phyloP scores from a whole-genome alignment of 2,329 filamentous ascomycete species.

The Alternaria gansuensis region DNA sequence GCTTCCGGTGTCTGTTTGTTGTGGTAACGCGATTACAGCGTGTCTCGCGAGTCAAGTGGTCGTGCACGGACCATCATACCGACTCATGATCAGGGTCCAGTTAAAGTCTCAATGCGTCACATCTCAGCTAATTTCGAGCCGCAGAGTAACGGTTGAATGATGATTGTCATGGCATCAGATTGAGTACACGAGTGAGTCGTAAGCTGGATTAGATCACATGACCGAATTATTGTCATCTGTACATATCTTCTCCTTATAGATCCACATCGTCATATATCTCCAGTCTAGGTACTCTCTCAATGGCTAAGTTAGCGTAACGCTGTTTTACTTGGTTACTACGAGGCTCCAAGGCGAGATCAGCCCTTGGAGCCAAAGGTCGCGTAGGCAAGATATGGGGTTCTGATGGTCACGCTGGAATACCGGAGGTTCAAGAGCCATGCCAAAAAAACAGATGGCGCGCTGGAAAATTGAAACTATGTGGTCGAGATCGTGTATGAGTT shows the following conservation, averaged over 20 bases:
- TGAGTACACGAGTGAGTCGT: neutral
- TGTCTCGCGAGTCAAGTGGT: constrained; percentile 14
- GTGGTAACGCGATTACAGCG: constrained; percentile 26
- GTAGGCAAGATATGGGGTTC: too few relatives aligned
- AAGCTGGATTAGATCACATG: neutral
- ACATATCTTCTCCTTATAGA: neutral
- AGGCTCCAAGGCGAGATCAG: too few relatives aligned
- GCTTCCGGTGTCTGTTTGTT: constrained; percentile 32
- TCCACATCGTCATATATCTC: too few relatives aligned
- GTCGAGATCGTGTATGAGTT: neutral
- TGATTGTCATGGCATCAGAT: neutral
- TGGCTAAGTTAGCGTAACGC: too few relatives aligned
- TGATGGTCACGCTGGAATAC: neutral
- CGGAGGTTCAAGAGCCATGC: neutral
- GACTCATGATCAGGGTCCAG: neutral
- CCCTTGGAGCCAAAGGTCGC: too few relatives aligned
- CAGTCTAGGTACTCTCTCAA: too few relatives aligned
- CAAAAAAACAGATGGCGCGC: neutral
- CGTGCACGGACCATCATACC: constrained; percentile 2
- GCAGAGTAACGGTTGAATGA: neutral
- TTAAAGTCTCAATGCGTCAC: neutral
- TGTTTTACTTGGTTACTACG: too few relatives aligned
- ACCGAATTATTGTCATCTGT: neutral
- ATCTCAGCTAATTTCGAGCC: neutral
- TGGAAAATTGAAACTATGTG: neutral